Evolutionary conservation across 257 asterid genomes (phyloP).

Genomic region (Solanum pinnatisectum): DNA sequence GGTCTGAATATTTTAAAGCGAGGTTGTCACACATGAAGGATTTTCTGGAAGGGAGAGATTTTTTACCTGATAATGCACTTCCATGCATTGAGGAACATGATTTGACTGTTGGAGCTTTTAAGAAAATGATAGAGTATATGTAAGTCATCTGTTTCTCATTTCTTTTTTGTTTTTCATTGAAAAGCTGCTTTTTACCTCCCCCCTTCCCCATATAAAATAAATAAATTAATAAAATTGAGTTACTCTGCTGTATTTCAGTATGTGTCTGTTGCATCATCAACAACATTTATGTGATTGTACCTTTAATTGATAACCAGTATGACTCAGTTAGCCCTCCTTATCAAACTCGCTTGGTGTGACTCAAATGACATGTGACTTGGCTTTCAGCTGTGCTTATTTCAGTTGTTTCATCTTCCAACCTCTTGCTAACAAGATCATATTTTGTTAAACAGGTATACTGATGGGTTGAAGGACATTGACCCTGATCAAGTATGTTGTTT

Average conservation of each 20-base stretch:
- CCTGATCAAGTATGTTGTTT: slow-evolving; percentile 66
- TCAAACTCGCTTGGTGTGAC: background rate
- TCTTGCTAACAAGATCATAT: background rate
- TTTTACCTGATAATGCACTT: slow-evolving; percentile 32
- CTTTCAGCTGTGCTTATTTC: background rate
- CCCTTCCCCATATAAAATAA: too few relatives aligned
- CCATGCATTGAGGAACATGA: slow-evolving; percentile 88
- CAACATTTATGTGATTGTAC: background rate
- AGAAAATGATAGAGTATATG: slow-evolving; percentile 91
- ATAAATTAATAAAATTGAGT: background rate
- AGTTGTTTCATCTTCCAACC: background rate
- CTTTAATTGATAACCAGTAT: background rate
- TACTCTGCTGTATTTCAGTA: background rate
- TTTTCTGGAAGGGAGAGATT: slow-evolving; percentile 47
- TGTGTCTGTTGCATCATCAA: background rate
- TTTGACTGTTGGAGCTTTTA: slow-evolving; percentile 63
- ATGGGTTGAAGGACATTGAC: slow-evolving; percentile 51
- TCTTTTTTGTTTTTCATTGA: background rate
- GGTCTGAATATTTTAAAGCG: slow-evolving; percentile 92
- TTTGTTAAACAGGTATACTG: slow-evolving; percentile 69
- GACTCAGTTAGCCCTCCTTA: background rate
- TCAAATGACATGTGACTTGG: background rate
- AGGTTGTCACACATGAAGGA: slow-evolving; percentile 70
- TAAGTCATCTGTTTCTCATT: slow-evolving; percentile 23
- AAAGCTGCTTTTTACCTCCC: background rate